phyloP scores from a whole-genome alignment of 345 rosid species.

The Salix exigua region DNA sequence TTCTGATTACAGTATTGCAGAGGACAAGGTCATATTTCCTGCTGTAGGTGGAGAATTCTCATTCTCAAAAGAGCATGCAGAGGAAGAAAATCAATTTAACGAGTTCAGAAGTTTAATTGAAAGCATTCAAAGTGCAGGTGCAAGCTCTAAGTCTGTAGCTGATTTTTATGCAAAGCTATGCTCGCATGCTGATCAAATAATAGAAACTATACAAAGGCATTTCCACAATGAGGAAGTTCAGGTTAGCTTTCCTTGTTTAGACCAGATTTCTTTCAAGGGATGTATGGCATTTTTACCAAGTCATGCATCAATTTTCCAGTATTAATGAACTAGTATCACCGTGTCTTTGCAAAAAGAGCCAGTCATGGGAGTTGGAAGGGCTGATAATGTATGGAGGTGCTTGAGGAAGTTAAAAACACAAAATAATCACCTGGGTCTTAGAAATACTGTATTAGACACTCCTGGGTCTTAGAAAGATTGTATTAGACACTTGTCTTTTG shows the following conservation, averaged over 20 bases:
- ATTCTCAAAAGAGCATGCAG: constrained; percentile 71
- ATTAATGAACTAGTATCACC: not conserved
- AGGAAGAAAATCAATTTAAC: constrained; percentile 76
- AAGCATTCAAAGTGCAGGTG: constrained; percentile 70
- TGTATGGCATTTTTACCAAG: constrained; percentile 11
- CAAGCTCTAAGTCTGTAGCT: constrained; percentile 59
- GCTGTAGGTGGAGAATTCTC: constrained; percentile 75
- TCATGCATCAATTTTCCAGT: constrained; percentile 9
- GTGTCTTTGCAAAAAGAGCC: not conserved
- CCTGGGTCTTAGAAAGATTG: not conserved
- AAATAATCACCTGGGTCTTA: not conserved
- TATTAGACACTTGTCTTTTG: not conserved
- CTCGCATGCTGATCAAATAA: constrained; percentile 82
- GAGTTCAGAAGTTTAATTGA: constrained; percentile 75
- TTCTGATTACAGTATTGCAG: constrained; percentile 65
- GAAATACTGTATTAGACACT: not conserved
- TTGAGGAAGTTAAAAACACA: not conserved
- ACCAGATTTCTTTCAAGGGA: not conserved
- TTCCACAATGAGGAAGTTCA: constrained; percentile 78
- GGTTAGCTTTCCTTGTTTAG: constrained; percentile 39
- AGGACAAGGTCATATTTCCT: constrained; percentile 87
- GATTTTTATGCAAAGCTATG: constrained; percentile 72
- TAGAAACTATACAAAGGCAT: constrained; percentile 69
- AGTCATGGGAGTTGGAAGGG: not conserved
- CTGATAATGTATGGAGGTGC: constrained; percentile 5